These are phyloP conservation scores for Diaporthe sp. DNA, from an alignment of 2,329 filamentous ascomycete species.

Conservation along the genomic window DNA sequence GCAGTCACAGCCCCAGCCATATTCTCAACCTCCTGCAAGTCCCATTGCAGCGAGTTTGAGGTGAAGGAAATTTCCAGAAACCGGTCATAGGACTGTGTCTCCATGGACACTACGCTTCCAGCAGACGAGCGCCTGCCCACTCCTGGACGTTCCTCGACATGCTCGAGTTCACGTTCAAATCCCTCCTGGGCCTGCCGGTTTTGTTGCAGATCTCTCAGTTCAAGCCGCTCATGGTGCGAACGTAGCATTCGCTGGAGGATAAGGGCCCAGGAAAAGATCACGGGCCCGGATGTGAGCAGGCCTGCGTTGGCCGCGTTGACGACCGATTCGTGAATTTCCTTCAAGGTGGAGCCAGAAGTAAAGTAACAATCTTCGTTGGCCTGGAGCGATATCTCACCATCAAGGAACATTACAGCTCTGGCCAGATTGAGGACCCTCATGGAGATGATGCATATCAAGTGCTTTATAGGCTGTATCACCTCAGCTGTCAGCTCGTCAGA, in stretches of 20 bases:
- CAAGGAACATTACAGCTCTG: constrained; percentile 68
- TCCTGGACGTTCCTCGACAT: constrained; percentile 52
- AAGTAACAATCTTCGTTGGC: constrained; percentile 72
- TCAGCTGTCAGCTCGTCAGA: constrained; percentile 64
- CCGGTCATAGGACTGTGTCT: constrained; percentile 70
- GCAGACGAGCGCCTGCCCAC: constrained; percentile 69
- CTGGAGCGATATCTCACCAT: constrained; percentile 60
- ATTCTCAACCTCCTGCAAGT: constrained; percentile 64
- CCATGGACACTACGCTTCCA: constrained; percentile 73
- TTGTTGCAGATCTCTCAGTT: constrained; percentile 69
- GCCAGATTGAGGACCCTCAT: constrained; percentile 78
- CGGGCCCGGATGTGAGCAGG: constrained; percentile 76
- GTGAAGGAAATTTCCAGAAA: constrained; percentile 61
- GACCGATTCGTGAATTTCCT: constrained; percentile 80
- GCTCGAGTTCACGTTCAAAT: constrained; percentile 62
- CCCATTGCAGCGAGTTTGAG: constrained; percentile 62
- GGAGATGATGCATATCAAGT: constrained; percentile 78
- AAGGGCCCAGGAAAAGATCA: constrained; percentile 85
- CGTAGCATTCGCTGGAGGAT: constrained; percentile 79
- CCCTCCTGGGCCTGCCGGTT: constrained; percentile 71
- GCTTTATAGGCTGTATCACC: constrained; percentile 75
- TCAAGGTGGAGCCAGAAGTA: constrained; percentile 77
- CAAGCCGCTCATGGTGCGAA: constrained; percentile 72
- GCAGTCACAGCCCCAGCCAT: constrained; percentile 65
- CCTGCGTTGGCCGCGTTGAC: constrained; percentile 68